Percentiles rank a stretch among this genome's conserved stretches.
phyloP scores from a whole-genome alignment of 2,329 filamentous ascomycete genomes.

The Dryadomyces quercivorus region DNA sequence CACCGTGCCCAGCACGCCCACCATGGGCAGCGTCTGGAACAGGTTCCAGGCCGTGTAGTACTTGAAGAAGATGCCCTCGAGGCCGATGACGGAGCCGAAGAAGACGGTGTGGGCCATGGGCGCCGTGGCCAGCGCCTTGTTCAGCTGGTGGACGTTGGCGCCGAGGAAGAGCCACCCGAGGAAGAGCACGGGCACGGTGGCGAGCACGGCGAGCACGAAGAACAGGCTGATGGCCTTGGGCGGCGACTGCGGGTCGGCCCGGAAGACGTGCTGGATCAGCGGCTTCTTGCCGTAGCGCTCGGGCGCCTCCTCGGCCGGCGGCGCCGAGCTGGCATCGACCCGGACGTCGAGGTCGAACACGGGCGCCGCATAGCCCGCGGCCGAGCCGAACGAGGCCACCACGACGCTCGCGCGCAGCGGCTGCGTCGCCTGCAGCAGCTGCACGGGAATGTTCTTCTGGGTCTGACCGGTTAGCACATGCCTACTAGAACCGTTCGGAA shows the following conservation, averaged over 20 bases:
- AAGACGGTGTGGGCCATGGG: constrained; percentile 76
- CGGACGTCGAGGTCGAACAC: constrained; percentile 63
- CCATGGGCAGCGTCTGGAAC: constrained; percentile 74
- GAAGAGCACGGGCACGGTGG: constrained; percentile 61
- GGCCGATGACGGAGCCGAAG: constrained; percentile 72
- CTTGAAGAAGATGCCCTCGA: constrained; percentile 87
- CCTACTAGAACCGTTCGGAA: too few species aligned
- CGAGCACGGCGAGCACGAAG: constrained; percentile 63
- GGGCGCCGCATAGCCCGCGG: constrained; percentile 52
- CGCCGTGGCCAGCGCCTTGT: constrained; percentile 61
- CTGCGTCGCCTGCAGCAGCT: constrained; percentile 56
- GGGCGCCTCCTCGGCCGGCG: constrained; percentile 48
- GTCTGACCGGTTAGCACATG: constrained; percentile 37
- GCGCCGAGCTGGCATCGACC: constrained; percentile 47
- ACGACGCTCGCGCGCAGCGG: constrained; percentile 72
- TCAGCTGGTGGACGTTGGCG: constrained; percentile 68
- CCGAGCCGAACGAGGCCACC: constrained; percentile 74
- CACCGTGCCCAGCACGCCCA: constrained; percentile 53
- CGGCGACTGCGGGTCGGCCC: constrained; percentile 64
- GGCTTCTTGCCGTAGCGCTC: constrained; percentile 72
- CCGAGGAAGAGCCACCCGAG: constrained; percentile 69
- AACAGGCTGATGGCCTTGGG: constrained; percentile 66
- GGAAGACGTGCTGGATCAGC: constrained; percentile 89
- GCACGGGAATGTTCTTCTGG: constrained; percentile 77
- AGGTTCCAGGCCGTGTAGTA: constrained; percentile 91